Evolutionary conservation across 2,329 filamentous ascomycete genomes (phyloP).

Genomic region (Colletotrichum sp.): DNA sequence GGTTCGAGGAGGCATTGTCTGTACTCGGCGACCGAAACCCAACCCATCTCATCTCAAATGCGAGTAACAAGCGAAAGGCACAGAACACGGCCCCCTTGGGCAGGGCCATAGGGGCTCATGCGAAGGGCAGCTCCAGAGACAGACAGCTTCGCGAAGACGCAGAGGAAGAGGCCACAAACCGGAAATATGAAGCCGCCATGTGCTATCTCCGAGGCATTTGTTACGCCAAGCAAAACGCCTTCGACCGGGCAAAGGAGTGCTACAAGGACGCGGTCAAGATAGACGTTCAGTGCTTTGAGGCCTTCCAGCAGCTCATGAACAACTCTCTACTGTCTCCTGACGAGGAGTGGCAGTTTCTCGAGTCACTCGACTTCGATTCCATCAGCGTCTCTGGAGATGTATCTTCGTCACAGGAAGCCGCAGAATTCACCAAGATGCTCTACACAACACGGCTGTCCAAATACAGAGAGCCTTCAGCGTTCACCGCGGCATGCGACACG

Average conservation of each 20-base stretch:
- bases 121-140: constrained; percentile 29
- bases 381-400: constrained; percentile 71
- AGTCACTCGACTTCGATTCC: constrained; percentile 88
- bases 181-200: constrained; percentile 95
- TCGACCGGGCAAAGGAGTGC: constrained; percentile 96
- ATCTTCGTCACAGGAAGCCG: constrained; percentile 80
- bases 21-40: constrained; percentile 93
- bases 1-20: constrained; percentile 85
- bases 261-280: constrained; percentile 98
- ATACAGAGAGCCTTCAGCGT: constrained; percentile 85
- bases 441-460: constrained; percentile 96
- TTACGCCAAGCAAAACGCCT: constrained; percentile 96
- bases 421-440: constrained; percentile 92
- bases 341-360: constrained; percentile 89
- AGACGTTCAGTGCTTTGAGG: constrained; percentile 97
- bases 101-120: constrained; percentile 24
- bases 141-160: constrained; percentile 40
- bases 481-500: constrained; percentile 86
- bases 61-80: constrained; percentile 70
- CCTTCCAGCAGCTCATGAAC: constrained; percentile 96
- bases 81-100: constrained; percentile 65
- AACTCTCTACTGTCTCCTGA: constrained; percentile 90
- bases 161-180: constrained; percentile 73
- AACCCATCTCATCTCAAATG: constrained; percentile 79
- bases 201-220: constrained; percentile 93